Evolutionary conservation across 345 rosid species (phyloP).

Genomic region (Populus euphratica): DNA sequence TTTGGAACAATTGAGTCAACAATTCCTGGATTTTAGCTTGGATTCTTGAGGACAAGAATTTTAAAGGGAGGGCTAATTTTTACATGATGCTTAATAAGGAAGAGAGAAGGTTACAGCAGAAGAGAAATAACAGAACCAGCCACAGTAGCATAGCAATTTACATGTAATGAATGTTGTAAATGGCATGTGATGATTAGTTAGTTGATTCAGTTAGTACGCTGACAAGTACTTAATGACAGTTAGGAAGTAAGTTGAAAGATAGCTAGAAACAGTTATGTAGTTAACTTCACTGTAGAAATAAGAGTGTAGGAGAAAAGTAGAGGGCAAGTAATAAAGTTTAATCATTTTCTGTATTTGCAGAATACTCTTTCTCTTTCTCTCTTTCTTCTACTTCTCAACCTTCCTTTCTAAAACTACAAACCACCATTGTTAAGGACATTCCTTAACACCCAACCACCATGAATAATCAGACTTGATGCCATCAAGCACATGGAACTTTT

Average conservation of each 20-base stretch:
- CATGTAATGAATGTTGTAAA: background rate
- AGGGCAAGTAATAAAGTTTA: background rate
- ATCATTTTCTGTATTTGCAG: background rate
- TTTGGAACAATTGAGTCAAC: background rate
- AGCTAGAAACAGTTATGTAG: background rate
- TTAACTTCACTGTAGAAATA: background rate
- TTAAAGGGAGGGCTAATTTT: background rate
- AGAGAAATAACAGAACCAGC: background rate
- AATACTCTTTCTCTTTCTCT: background rate
- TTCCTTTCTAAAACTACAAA: background rate
- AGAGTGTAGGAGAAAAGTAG: background rate
- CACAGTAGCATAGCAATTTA: too few species aligned
- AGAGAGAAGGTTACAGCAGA: background rate
- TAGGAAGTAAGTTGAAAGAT: background rate
- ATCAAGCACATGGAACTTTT: background rate
- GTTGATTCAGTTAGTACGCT: background rate
- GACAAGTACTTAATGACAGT: too few species aligned
- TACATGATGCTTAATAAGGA: background rate
- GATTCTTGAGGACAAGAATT: background rate
- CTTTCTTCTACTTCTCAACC: background rate
- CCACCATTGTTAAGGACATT: too few species aligned
- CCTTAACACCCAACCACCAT: background rate
- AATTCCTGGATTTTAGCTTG: too few species aligned
- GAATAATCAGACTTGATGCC: background rate
- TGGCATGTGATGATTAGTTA: background rate